Base-by-base conservation (phyloP, 2,329 filamentous ascomycete species). In the Phyllachora maydis region DNA sequence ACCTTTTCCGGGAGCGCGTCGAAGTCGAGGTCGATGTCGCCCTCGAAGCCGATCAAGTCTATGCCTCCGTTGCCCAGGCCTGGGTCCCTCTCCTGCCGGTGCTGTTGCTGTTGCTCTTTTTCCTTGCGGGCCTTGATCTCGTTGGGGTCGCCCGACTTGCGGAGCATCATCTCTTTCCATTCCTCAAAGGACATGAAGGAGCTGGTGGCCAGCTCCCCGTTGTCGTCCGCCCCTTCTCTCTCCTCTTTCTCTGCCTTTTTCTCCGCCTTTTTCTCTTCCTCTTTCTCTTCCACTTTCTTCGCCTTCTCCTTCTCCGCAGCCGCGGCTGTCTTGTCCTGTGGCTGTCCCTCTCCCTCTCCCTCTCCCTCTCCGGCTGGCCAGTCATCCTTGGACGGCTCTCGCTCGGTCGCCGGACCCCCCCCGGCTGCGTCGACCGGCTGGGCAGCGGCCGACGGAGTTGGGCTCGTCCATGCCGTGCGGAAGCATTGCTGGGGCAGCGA, bases 151-250 rank as follows among this genome's bases (percentile, higher is more conserved):
- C 81, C 85, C 4, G 68, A 73, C 41, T 81, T 78, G 24, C 73
- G 77, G 11, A 95, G 53, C 50, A 91, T 92, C 55, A 83, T 76
- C 39, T 75, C 79, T 51, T 92, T 95, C 88, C 88, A 98, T 38
- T 95, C 85, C 43, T 95, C 88, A 37, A 98, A 98, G 0, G 88
- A 93, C 37, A 95, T 68, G 44, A 95, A 95, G 5, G 82, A 73
- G 22, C 46, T 45, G 3, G 50, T 49, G 22, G 49, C 49, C 21
- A 72, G 65, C 34, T 78, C 76, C 38, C 79, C 72, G 8, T 75
- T 54, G 22, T 76, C 74, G 5, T 57, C 55, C 27, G 9, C 6
- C 6, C 16, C 16, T 9, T 17, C 16, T 17, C 9, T 9, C 16
- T 17, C 16, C n/a, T n/a, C n/a, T n/a, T n/a, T n/a, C n/a, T n/a